phyloP scores from a whole-genome alignment of 1,139 yeast species.

The Suhomyces coccinellae region DNA sequence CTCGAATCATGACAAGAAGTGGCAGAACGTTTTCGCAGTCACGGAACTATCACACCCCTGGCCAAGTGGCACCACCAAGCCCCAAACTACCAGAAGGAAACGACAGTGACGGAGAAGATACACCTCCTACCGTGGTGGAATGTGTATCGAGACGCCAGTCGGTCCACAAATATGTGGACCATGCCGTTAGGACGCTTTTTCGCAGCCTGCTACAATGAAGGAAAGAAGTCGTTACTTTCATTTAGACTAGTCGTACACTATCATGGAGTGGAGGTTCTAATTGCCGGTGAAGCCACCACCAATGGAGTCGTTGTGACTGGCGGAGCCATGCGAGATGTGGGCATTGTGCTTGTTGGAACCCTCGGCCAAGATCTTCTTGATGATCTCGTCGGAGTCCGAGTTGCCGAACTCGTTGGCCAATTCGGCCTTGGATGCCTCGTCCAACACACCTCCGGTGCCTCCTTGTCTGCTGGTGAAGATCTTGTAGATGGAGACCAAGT shows the following conservation, averaged over 20 bases:
- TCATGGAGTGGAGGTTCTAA: constrained; percentile 13
- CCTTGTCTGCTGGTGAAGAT: constrained; percentile 61
- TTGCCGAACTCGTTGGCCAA: constrained; percentile 68
- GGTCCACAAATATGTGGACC: not conserved
- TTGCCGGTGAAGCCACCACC: constrained; percentile 36
- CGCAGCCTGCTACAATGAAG: not conserved
- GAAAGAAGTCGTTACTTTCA: constrained; percentile 1
- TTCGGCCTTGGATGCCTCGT: constrained; percentile 69
- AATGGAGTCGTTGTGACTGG: constrained; percentile 37
- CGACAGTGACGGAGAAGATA: not conserved
- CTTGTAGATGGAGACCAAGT: constrained; percentile 64
- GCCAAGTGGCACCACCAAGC: not conserved
- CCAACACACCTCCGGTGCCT: constrained; percentile 71
- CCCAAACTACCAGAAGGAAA: not conserved
- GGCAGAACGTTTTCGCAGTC: not conserved
- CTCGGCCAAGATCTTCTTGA: constrained; percentile 53
- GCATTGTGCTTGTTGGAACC: constrained; percentile 49
- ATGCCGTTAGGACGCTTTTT: not conserved
- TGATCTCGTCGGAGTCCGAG: constrained; percentile 45
- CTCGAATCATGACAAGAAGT: not conserved
- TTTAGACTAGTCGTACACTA: not conserved
- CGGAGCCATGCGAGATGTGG: constrained; percentile 12
- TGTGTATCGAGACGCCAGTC: not conserved
- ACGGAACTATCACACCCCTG: not conserved
- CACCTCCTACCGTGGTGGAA: not conserved